Base-by-base conservation (phyloP, 2,329 filamentous ascomycete species). In the Colletotrichum euphorbiae region DNA sequence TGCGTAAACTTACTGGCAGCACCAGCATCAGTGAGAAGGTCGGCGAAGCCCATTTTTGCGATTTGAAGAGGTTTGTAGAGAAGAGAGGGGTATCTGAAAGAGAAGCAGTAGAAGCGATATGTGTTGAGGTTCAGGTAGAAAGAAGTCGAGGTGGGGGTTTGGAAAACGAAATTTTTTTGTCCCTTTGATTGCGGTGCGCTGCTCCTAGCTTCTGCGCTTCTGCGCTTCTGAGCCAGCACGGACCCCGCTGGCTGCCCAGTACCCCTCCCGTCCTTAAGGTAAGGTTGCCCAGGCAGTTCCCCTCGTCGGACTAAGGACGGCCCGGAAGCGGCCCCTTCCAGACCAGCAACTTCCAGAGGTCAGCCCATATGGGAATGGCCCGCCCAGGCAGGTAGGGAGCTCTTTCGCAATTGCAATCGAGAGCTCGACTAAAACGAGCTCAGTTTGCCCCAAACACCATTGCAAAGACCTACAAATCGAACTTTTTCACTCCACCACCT, bases 21-120 rank as follows among this genome's bases (percentile, higher is more conserved):
- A 79, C 90, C 89, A 82, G 88, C 82, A 79, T 90, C 89, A 79
- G 87, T 85, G 75, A 89, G 78, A 76, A 92, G 83, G 80, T 91
- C 89, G 80, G 85, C 83, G 86, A 91, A 91, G 80, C 90, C 89
- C 90, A 92, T 92, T 75, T 77, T 87, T 78, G 75, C 69, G 71
- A 70, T 72, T 75, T 71, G 67, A 63, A 70, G 67, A 70, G 63
- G 62, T 68, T 63, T 65, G 67, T 63, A 69, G 64, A 59, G 68
- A 69, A 70, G 66, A 74, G 72, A 66, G 73, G 71, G 75, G 70
- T 66, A 62, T 67, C 72, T 70, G 70, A 72, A 71, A 72, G 73
- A 73, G 72, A 61, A 73, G 65, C 70, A 62, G 72, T 69, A 73
- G 73, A 74, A 77, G 59, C 57, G 46, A 51, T 63, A 62, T 62